Base-by-base conservation (phyloP, 2,329 filamentous ascomycete genomes). In the Penicillium concentricum region DNA sequence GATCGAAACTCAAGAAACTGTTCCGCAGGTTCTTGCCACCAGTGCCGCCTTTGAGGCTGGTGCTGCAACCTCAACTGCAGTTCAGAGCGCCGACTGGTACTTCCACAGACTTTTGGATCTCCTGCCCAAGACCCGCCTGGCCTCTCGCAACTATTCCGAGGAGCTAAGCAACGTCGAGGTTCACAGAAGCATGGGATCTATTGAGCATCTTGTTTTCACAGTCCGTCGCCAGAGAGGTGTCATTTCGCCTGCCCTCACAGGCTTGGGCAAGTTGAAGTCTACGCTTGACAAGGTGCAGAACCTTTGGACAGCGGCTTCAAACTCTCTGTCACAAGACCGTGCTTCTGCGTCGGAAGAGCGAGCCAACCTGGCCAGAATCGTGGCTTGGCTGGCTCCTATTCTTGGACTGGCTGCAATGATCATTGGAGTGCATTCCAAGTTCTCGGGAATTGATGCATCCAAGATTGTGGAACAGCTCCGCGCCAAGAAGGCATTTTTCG, bases 111-210 rank as follows among this genome's bases (percentile, higher is more conserved):
- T 91, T 30, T 77, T 97, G 28, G 90, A 93, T 68, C 73, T 92
- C 13, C 84, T 89, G 62, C 84, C 87, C 16, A 82, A 83, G 62
- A 84, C 89, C 48, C 84, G 93, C 66, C 79, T 83, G 41, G 82
- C 87, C 30, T 79, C 85, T 10, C 82, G 86, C 61, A 87, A 91
- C 49, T 91, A 96, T 73, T 91, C 90, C 0, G 87, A 90, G 37
- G 95, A 99, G 62, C 77, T 99, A 38, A 96, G 89, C 43, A 82
- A 86, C 41, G 87, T 90, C 9, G 91, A 97, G 65, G 83, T 94
- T 8, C 82, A 84, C 41, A 84, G 92, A 68, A 92, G 91, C 70
- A 83, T 90, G 47, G 91, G 91, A 0, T 90, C 90, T 62, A 78
- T 97, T n/a, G 94, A 99, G 71, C 91, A 92, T 26, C 81, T 97